These are phyloP conservation scores for Coemansia sp. DNA, from an alignment of 192 early-diverging fungal genomes.

Conservation along the genomic window DNA sequence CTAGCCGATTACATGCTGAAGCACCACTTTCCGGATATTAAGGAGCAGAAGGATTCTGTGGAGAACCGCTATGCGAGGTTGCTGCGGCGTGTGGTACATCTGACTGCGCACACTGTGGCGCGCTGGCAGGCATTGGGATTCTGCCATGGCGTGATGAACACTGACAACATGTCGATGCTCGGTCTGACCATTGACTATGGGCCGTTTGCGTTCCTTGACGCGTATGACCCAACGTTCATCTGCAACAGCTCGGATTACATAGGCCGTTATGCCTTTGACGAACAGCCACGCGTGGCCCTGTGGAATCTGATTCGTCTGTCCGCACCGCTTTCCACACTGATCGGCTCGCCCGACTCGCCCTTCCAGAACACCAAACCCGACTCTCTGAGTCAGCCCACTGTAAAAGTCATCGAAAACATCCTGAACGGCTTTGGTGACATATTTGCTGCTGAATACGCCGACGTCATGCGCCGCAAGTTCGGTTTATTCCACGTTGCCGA, in stretches of 20 bases:
- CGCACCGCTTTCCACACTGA: slow-evolving; percentile 61
- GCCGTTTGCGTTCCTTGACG: slow-evolving; percentile 82
- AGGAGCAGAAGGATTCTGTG: slow-evolving; percentile 1
- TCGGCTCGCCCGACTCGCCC: slow-evolving; percentile 52
- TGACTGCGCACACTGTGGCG: slow-evolving; percentile 73
- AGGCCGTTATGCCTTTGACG: slow-evolving; percentile 74
- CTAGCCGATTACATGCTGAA: slow-evolving; percentile 75
- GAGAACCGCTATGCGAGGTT: slow-evolving; percentile 61
- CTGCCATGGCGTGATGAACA: slow-evolving; percentile 89
- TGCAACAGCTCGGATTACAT: slow-evolving; percentile 76
- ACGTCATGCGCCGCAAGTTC: slow-evolving; percentile 65
- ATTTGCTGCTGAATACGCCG: slow-evolving; percentile 49
- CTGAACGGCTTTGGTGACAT: slow-evolving; percentile 57
- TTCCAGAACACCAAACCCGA: neutral
- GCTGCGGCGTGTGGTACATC: slow-evolving; percentile 56
- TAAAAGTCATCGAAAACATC: slow-evolving; percentile 40
- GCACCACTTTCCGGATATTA: slow-evolving; percentile 53
- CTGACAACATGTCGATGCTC: slow-evolving; percentile 86
- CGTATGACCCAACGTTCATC: slow-evolving; percentile 74
- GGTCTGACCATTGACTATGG: slow-evolving; percentile 88
- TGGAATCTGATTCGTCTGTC: slow-evolving; percentile 81
- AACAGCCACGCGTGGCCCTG: slow-evolving; percentile 77
- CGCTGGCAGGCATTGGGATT: slow-evolving; percentile 79
- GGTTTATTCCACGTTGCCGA: slow-evolving; percentile 35
- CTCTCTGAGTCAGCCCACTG: slow-evolving; percentile 16